phyloP scores from a whole-genome alignment of 768 basidiomycete genomes.

The Tulasnella sp. region DNA sequence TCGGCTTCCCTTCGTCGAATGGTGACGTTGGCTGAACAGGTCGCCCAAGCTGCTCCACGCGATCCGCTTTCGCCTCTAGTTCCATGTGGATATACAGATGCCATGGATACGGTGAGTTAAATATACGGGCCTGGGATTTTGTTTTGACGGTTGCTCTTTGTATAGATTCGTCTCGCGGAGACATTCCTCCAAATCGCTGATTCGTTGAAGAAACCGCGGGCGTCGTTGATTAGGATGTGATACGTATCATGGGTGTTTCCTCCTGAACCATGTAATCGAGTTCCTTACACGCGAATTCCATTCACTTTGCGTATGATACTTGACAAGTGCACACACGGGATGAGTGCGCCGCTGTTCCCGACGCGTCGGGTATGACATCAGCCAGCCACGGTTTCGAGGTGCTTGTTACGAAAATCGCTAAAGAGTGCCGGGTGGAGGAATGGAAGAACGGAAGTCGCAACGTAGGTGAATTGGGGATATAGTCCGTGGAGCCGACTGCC shows the following conservation, averaged over 20 bases:
- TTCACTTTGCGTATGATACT: too few relatives aligned
- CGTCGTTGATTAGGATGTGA: constrained; percentile 30
- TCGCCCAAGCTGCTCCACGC: constrained; percentile 34
- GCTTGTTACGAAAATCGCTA: neutral
- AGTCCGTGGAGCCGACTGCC: too few relatives aligned
- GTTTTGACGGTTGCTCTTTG: neutral
- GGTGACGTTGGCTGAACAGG: constrained; percentile 39
- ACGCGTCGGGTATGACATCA: neutral
- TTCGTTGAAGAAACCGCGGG: constrained; percentile 45
- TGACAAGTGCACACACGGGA: too few relatives aligned
- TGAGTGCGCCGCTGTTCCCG: too few relatives aligned
- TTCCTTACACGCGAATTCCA: neutral
- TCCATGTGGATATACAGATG: constrained; percentile 38
- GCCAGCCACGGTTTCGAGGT: neutral
- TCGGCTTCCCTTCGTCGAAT: constrained; percentile 34
- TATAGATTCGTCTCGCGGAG: constrained; percentile 41
- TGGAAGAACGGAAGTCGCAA: too few relatives aligned
- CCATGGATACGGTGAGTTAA: constrained; percentile 38
- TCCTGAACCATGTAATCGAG: neutral
- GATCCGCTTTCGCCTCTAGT: constrained; percentile 31
- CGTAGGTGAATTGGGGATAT: too few relatives aligned
- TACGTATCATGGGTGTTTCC: too few relatives aligned
- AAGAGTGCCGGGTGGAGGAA: neutral
- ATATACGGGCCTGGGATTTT: constrained; percentile 16
- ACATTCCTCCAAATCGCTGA: constrained; percentile 49